Percentiles rank a stretch among this genome's conserved stretches.
phyloP scores from a whole-genome alignment of 192 early-diverging fungal genomes.

The Backusella parvicylindrica region DNA sequence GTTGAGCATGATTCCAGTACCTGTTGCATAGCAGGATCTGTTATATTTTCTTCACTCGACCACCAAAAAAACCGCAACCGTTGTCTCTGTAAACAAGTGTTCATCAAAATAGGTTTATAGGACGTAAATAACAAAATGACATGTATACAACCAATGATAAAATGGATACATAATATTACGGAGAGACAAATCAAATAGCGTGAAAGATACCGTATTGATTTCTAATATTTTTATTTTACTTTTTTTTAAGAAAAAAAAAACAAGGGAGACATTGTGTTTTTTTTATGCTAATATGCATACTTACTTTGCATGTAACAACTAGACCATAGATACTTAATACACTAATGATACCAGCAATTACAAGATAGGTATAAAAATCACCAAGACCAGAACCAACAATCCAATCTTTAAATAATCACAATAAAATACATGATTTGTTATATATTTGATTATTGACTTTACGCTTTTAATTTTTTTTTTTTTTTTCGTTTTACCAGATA shows the following conservation, averaged over 20 bases:
- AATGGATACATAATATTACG: not conserved
- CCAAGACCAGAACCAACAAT: not conserved
- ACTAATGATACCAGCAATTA: not conserved
- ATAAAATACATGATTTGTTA: not conserved
- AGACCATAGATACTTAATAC: not conserved
- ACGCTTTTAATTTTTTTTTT: not conserved
- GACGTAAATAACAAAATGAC: not conserved
- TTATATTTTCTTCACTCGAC: not conserved
- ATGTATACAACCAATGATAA: slow-evolving; percentile 18
- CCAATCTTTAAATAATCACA: slow-evolving; percentile 9
- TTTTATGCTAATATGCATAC: not conserved
- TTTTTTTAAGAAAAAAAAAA: not conserved
- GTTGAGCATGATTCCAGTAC: not conserved
- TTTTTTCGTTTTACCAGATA: not conserved
- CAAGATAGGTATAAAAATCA: slow-evolving; percentile 17
- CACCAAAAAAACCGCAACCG: slow-evolving; percentile 2
- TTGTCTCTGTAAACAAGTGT: slow-evolving; percentile 17
- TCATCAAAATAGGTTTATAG: slow-evolving; percentile 5
- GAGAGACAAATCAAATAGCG: not conserved
- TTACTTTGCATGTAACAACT: not conserved
- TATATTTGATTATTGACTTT: not conserved
- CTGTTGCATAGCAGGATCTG: not conserved
- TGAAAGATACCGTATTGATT: not conserved
- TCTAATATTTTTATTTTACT: not conserved
- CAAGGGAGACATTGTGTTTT: not conserved